Conservation (phyloP, 805 yeast species). For the Suhomyces sp. region DNA sequence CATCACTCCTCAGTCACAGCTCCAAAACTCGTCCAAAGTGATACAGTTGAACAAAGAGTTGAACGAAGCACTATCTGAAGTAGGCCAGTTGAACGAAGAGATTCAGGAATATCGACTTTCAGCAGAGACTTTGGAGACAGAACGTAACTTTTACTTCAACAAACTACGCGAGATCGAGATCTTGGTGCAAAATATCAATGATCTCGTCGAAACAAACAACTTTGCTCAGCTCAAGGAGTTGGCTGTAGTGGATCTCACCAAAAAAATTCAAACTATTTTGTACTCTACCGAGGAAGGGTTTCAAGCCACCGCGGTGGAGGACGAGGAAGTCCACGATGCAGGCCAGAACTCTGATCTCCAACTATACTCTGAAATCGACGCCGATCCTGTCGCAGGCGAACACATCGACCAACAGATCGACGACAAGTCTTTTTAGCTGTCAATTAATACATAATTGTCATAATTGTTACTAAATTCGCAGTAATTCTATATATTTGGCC, state of each 20-base stretch:
- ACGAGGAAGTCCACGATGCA: conserved; percentile 1
- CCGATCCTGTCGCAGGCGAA: not conserved
- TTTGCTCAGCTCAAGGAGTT: conserved; percentile 43
- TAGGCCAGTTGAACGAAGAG: conserved; percentile 47
- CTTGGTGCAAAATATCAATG: conserved; percentile 54
- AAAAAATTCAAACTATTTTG: conserved; percentile 70
- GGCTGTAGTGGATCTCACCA: conserved; percentile 27
- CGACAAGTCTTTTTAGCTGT: conserved; percentile 19
- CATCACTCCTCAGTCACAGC: conserved; percentile 4
- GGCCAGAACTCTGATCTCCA: not conserved
- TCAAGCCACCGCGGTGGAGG: conserved; percentile 48
- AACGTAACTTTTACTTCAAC: conserved; percentile 86
- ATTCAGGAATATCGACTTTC: conserved; percentile 55
- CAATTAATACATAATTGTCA: not conserved
- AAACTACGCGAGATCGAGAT: conserved; percentile 88
- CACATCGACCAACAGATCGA: conserved; percentile 12
- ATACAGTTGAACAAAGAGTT: conserved; percentile 37
- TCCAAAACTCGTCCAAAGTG: conserved; percentile 7
- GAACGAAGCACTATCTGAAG: conserved; percentile 40
- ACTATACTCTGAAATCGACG: not conserved
- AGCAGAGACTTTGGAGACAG: conserved; percentile 68
- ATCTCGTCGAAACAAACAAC: conserved; percentile 14
- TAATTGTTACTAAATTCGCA: too few relatives aligned
- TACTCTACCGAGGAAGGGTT: conserved; percentile 86
- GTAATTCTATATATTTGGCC: too few relatives aligned